Evolutionary conservation across 2,329 filamentous ascomycete genomes (phyloP).

Genomic region (Alternaria brassicae): DNA sequence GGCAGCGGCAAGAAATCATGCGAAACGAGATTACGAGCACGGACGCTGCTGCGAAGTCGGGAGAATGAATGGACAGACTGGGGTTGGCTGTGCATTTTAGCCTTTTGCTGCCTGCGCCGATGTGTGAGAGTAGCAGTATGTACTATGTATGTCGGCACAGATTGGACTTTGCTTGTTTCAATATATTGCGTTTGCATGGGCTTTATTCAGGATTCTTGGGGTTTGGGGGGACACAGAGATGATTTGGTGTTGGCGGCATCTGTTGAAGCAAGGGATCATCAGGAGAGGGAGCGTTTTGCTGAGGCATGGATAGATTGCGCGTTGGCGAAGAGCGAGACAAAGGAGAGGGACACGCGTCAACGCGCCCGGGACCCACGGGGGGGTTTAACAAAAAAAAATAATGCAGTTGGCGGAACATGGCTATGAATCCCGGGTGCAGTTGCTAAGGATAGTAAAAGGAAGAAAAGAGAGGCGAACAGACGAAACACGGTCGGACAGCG

Average conservation of each 20-base stretch:
- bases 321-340: not conserved
- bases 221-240: not conserved
- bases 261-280: conserved; percentile 8
- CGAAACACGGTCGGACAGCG: conserved; percentile 8
- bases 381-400: conserved; percentile 1
- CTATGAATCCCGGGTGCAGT: not conserved
- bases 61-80: conserved; percentile 13
- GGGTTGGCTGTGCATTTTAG: conserved; percentile 10
- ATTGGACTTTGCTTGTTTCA: conserved; percentile 7
- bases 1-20: conserved; percentile 4
- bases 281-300: not conserved
- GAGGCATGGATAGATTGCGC: not conserved
- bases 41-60: conserved; percentile 5
- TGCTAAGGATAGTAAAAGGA: conserved; percentile 13
- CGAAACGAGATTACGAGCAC: conserved; percentile 13
- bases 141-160: conserved; percentile 4
- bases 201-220: not conserved
- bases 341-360: conserved; percentile 14
- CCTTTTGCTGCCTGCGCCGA: conserved; percentile 2
- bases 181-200: conserved; percentile 10
- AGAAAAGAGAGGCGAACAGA: not conserved
- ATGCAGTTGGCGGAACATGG: not conserved
- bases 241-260: conserved; percentile 3
- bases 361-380: not conserved
- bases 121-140: not conserved